These are phyloP conservation scores for Chlorella sp. DNA, from an alignment of 139 green algal species.

Conservation along the genomic window DNA sequence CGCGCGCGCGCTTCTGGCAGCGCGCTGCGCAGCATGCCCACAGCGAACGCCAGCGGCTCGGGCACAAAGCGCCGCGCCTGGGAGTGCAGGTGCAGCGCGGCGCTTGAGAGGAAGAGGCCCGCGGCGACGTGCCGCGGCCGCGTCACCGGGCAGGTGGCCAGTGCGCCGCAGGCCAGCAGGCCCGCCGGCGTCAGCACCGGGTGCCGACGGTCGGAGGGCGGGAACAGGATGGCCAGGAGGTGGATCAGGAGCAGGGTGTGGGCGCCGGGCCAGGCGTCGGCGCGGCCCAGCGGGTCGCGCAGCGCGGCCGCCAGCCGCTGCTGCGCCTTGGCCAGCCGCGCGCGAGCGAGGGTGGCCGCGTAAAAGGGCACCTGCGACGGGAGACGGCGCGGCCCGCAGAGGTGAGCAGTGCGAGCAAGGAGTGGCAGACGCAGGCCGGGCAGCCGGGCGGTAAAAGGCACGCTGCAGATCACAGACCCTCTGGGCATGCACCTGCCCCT, in stretches of 20 bases:
- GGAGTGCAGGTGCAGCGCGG: conserved; percentile 51
- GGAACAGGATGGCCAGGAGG: conserved; percentile 87
- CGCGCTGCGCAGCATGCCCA: conserved; percentile 35
- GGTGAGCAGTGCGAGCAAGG: background rate
- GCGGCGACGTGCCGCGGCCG: conserved; percentile 35
- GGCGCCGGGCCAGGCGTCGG: conserved; percentile 38
- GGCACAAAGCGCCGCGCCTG: conserved; percentile 57
- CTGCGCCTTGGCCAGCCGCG: conserved; percentile 63
- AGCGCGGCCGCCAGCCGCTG: conserved; percentile 46
- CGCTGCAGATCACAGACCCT: background rate
- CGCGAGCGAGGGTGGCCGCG: conserved; percentile 79
- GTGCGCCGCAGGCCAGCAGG: conserved; percentile 57
- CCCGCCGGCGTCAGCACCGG: conserved; percentile 76
- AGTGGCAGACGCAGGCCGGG: background rate
- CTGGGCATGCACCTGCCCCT: background rate
- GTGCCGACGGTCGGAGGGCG: conserved; percentile 78
- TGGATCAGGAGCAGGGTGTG: conserved; percentile 81
- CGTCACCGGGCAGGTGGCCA: conserved; percentile 59
- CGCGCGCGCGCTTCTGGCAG: background rate
- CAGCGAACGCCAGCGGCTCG: conserved; percentile 67
- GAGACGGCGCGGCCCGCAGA: background rate
- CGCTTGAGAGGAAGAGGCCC: conserved; percentile 40
- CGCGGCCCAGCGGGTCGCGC: conserved; percentile 11
- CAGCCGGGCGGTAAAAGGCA: no score
- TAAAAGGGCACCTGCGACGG: conserved; percentile 88